phyloP scores from a whole-genome alignment of 2,329 filamentous ascomycete species.

The Diplocarpon mali region DNA sequence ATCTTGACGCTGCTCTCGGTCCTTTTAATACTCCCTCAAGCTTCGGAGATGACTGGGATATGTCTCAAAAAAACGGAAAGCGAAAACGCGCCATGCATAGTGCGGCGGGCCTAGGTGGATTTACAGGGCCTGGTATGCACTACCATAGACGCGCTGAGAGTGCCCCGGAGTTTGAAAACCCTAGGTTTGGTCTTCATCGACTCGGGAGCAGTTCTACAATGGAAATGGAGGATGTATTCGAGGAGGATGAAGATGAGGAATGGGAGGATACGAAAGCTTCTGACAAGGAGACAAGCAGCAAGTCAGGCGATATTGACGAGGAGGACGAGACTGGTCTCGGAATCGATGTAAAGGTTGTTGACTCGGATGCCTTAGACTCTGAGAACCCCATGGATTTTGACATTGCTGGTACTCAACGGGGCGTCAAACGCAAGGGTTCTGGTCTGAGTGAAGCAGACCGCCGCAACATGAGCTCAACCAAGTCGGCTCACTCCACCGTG shows the following conservation, averaged over 20 bases:
- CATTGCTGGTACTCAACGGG: slow-evolving; percentile 23
- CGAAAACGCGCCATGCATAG: slow-evolving; percentile 64
- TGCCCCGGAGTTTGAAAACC: slow-evolving; percentile 68
- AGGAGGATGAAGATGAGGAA: slow-evolving; percentile 61
- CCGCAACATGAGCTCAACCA: slow-evolving; percentile 29
- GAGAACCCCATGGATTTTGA: slow-evolving; percentile 33
- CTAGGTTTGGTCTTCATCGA: slow-evolving; percentile 45
- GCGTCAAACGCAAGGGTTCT: slow-evolving; percentile 35
- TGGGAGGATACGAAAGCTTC: slow-evolving; percentile 29
- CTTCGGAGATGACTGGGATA: slow-evolving; percentile 54
- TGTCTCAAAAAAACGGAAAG: slow-evolving; percentile 46
- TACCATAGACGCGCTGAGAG: slow-evolving; percentile 72
- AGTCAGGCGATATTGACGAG: slow-evolving; percentile 29
- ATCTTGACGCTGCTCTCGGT: slow-evolving; percentile 85
- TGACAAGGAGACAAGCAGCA: slow-evolving; percentile 27
- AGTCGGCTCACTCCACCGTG: slow-evolving; percentile 37
- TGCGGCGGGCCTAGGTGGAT: slow-evolving; percentile 58
- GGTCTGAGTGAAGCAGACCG: slow-evolving; percentile 34
- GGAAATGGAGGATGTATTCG: slow-evolving; percentile 82
- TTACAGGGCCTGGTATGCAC: slow-evolving; percentile 58
- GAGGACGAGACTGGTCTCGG: slow-evolving; percentile 28
- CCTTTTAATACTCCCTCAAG: slow-evolving; percentile 75
- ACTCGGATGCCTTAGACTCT: slow-evolving; percentile 30
- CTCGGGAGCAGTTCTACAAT: slow-evolving; percentile 62
- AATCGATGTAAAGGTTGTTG: slow-evolving; percentile 35